Evolutionary conservation across 2,329 filamentous ascomycete species (phyloP).

Genomic region (Nemania sp.): DNA sequence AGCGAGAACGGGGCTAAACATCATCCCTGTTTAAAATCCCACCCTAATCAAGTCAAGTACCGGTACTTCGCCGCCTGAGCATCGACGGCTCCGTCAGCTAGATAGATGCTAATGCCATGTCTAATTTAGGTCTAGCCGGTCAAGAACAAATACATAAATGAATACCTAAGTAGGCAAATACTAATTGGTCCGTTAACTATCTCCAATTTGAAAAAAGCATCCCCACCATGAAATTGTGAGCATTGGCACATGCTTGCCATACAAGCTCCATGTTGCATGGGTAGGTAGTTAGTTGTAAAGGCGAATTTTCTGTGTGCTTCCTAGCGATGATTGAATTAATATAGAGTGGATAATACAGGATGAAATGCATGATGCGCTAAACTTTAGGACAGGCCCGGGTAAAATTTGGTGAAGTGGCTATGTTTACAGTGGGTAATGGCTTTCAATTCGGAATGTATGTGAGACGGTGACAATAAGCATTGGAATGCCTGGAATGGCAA

Average conservation of each 20-base stretch:
- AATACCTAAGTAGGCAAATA: background rate
- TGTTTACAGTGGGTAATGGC: conserved; percentile 13
- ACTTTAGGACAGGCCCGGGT: conserved; percentile 24
- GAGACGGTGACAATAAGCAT: conserved; percentile 20
- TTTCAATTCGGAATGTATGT: conserved; percentile 8
- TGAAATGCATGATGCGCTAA: conserved; percentile 14
- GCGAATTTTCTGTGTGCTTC: background rate
- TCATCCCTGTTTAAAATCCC: conserved; percentile 25
- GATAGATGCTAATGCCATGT: conserved; percentile 6
- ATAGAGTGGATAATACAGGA: background rate
- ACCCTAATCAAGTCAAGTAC: conserved; percentile 27
- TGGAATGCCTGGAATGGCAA: conserved; percentile 27
- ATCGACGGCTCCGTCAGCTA: background rate
- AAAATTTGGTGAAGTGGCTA: conserved; percentile 27
- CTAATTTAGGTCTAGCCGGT: conserved; percentile 9
- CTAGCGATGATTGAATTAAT: background rate
- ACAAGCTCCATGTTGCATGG: background rate
- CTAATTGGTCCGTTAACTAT: background rate
- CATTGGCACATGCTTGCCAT: background rate
- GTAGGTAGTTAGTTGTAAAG: background rate
- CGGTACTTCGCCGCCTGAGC: conserved; percentile 29
- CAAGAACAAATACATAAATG: background rate
- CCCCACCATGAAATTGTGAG: conserved; percentile 18
- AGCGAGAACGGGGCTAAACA: conserved; percentile 29
- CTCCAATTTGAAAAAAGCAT: conserved; percentile 17